A percentile compares a stretch with the other conserved stretches of the same genome.
phyloP scores from a whole-genome alignment of 331 rosid species.

The Dryas integrifolia region DNA sequence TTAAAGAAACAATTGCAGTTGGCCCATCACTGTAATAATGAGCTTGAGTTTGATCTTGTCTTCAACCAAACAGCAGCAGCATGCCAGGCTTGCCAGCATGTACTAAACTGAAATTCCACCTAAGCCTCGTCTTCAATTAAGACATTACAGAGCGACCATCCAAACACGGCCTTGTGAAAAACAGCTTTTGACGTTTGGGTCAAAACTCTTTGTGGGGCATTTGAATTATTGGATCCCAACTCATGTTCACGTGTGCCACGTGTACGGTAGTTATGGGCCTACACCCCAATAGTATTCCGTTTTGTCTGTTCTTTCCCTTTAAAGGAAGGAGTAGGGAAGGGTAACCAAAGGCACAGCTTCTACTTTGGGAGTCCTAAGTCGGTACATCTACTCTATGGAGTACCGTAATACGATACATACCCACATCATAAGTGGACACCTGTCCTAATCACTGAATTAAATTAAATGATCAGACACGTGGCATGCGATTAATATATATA shows the following conservation, averaged over 20 bases:
- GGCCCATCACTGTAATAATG: conserved; percentile 14
- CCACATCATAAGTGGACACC: not conserved
- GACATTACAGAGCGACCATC: not conserved
- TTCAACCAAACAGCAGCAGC: conserved; percentile 50
- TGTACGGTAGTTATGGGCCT: conserved; percentile 29
- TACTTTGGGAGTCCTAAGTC: not conserved
- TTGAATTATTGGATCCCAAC: conserved; percentile 49
- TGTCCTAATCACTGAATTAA: not conserved
- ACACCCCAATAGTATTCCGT: conserved; percentile 12
- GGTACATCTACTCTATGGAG: not conserved
- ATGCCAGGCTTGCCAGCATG: not conserved
- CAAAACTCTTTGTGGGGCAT: conserved; percentile 29
- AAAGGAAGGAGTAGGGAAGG: not conserved
- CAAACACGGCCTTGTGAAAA: conserved; percentile 9
- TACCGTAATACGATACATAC: not conserved
- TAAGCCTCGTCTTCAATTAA: not conserved
- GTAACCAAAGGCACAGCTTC: not conserved
- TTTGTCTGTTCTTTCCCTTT: conserved; percentile 24
- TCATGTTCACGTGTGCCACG: conserved; percentile 58
- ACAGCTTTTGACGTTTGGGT: conserved; percentile 18
- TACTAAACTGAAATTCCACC: not conserved
- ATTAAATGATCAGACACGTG: not conserved
- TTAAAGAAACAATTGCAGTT: conserved; percentile 1
- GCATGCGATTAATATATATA: not conserved
- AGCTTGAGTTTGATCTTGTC: conserved; percentile 41